Evolutionary conservation across 1,284 basidiomycete species (phyloP).

Genomic region (Papiliotrema flavescens): DNA sequence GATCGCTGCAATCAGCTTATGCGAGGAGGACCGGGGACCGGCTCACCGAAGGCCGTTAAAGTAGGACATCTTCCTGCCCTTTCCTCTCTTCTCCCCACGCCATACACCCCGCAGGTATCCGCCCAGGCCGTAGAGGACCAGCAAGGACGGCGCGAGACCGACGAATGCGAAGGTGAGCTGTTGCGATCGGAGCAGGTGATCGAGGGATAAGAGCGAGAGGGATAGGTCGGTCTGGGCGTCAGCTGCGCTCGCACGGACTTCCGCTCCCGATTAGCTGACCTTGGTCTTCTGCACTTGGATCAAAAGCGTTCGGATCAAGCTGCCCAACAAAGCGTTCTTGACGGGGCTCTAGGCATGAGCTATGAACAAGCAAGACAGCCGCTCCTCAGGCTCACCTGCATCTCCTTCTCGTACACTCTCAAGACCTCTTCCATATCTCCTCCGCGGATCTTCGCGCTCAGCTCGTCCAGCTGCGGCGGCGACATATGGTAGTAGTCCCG

Average conservation of each 20-base stretch:
- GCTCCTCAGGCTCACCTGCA: conserved; percentile 58
- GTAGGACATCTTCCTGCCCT: conserved; percentile 45
- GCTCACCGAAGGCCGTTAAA: conserved; percentile 50
- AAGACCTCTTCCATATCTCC: conserved; percentile 89
- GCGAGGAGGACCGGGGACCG: conserved; percentile 14
- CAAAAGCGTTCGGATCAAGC: conserved; percentile 77
- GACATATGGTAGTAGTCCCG: conserved; percentile 62
- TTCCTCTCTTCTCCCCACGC: conserved; percentile 49
- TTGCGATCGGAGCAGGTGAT: conserved; percentile 89
- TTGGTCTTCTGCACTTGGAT: conserved; percentile 97
- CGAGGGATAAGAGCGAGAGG: conserved; percentile 73
- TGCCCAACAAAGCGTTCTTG: conserved; percentile 74
- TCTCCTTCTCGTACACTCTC: conserved; percentile 86
- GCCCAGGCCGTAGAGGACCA: conserved; percentile 68
- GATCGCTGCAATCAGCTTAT: conserved; percentile 63
- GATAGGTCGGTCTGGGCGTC: conserved; percentile 76
- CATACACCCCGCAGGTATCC: conserved; percentile 57
- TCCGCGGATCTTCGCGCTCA: conserved; percentile 65
- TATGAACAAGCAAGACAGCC: background rate
- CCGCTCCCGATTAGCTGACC: conserved; percentile 52
- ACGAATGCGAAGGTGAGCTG: conserved; percentile 97
- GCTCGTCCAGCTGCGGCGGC: conserved; percentile 59
- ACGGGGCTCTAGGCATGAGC: conserved; percentile 58
- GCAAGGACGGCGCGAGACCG: conserved; percentile 85
- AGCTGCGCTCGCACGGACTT: conserved; percentile 1